These are phyloP conservation scores for Acephala macrosclerotiorum DNA, from an alignment of 2,329 filamentous ascomycete genomes.

Conservation along the genomic window DNA sequence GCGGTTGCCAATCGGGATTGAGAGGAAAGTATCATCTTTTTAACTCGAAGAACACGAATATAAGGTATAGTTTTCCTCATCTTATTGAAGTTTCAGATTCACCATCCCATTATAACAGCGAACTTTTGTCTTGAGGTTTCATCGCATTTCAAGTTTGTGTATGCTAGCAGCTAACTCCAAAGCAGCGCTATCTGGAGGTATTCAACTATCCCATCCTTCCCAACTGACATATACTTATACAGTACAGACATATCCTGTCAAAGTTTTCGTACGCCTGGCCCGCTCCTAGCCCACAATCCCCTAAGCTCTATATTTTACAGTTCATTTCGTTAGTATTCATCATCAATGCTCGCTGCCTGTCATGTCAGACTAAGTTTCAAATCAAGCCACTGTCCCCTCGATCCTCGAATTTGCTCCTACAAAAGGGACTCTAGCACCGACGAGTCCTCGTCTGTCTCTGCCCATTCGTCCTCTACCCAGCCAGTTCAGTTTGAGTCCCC, in stretches of 20 bases:
- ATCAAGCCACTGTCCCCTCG: constrained; percentile 12
- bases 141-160: neutral
- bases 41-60: too few relatives aligned
- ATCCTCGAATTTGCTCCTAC: constrained; percentile 10
- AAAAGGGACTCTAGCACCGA: constrained; percentile 51
- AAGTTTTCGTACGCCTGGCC: neutral
- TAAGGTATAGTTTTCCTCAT: neutral
- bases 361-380: neutral
- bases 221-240: neutral
- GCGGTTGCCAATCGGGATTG: too few relatives aligned
- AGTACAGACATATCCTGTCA: neutral
- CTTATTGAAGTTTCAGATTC: neutral
- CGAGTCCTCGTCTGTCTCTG: constrained; percentile 87
- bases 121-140: neutral
- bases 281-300: neutral
- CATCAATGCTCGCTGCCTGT: neutral
- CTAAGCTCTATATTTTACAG: neutral
- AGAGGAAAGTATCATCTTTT: too few relatives aligned
- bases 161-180: neutral
- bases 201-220: neutral
- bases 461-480: constrained; percentile 89
- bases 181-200: neutral
- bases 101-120: neutral
- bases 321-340: neutral
- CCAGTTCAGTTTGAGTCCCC: constrained; percentile 96